Conservation (phyloP, 169 alveolate genomes). For the Plasmodium ovale region DNA sequence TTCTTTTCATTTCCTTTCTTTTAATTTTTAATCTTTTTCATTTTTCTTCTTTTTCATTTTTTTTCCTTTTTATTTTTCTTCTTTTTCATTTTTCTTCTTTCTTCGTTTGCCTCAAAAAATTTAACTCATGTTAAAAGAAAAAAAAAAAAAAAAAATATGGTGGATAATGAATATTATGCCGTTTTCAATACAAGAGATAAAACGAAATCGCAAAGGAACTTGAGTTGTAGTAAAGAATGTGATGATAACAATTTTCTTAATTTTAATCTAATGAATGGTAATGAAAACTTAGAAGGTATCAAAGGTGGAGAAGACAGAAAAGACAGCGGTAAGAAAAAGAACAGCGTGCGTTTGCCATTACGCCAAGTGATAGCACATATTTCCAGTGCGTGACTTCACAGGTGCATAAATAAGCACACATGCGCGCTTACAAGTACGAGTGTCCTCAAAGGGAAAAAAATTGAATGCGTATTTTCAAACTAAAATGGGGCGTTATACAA, state of each 20-base stretch:
- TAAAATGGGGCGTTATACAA: no score
- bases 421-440: no score
- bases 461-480: no score
- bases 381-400: neutral
- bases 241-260: neutral
- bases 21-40: no score
- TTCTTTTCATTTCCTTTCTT: no score
- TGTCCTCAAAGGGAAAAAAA: no score
- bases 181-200: constrained; percentile 25
- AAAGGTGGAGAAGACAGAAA: constrained; percentile 7
- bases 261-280: constrained; percentile 3
- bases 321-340: constrained; percentile 14
- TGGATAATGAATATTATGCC: constrained; percentile 62
- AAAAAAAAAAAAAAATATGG: constrained; percentile 27
- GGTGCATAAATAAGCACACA: no score
- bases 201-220: neutral
- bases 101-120: constrained; percentile 8
- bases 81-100: neutral
- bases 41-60: no score
- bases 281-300: constrained; percentile 1
- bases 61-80: neutral
- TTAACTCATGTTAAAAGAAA: constrained; percentile 53
- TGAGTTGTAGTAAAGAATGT: constrained; percentile 9
- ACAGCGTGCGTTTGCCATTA: neutral
- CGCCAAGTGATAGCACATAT: no score